These are phyloP conservation scores for Ceratocystis destructans DNA, from an alignment of 2,329 filamentous ascomycete genomes.

Conservation along the genomic window DNA sequence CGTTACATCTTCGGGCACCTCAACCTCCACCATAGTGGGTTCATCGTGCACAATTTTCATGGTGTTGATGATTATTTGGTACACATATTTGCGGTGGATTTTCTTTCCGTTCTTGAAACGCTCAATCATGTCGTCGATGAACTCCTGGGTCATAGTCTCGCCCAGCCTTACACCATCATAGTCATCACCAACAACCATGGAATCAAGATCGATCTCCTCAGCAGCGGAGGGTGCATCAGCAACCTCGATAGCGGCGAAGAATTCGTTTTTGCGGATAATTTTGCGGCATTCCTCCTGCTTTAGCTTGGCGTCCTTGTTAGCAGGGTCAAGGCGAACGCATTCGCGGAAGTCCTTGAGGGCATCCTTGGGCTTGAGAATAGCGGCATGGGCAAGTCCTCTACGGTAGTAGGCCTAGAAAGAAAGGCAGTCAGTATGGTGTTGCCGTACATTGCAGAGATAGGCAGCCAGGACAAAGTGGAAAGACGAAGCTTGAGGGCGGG, in stretches of 20 bases:
- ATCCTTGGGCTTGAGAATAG: conserved; percentile 76
- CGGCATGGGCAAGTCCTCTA: conserved; percentile 78
- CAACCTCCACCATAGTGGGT: conserved; percentile 90
- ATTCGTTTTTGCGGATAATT: conserved; percentile 80
- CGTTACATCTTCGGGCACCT: conserved; percentile 60
- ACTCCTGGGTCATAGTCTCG: conserved; percentile 84
- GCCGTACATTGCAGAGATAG: too few species aligned
- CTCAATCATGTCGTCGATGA: conserved; percentile 93
- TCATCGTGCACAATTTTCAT: conserved; percentile 84
- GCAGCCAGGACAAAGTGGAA: too few species aligned
- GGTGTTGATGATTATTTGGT: conserved; percentile 84
- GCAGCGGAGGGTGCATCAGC: conserved; percentile 84
- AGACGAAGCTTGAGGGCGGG: too few species aligned
- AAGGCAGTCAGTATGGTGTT: background rate
- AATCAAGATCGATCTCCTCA: conserved; percentile 75
- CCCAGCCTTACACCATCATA: conserved; percentile 76
- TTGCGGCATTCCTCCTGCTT: conserved; percentile 91
- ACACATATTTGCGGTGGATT: conserved; percentile 90
- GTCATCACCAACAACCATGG: conserved; percentile 64
- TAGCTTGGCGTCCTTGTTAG: conserved; percentile 78
- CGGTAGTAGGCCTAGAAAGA: conserved; percentile 70
- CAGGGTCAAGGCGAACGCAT: conserved; percentile 74
- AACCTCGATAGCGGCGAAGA: conserved; percentile 89
- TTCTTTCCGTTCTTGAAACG: conserved; percentile 94
- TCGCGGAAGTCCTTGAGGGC: conserved; percentile 86